A percentile compares a stretch with the other conserved stretches of the same genome.
Conservation (phyloP, 371 early-diverging fungal genomes). For the Parasitella parasitica region DNA sequence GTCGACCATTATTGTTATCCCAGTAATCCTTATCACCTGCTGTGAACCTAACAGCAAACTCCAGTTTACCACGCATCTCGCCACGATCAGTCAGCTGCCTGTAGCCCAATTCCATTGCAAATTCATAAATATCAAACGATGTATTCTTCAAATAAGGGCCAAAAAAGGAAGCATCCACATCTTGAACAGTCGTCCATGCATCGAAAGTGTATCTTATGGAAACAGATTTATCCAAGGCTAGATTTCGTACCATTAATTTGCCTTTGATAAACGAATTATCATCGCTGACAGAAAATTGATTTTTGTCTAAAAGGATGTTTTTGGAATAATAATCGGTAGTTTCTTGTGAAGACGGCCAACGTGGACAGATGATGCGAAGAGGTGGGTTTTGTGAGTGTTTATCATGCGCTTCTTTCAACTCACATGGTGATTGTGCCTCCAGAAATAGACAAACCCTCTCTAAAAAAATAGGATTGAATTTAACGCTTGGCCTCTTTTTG, state of each 20-base stretch:
- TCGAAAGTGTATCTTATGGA: constrained; percentile 63
- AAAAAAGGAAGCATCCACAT: constrained; percentile 54
- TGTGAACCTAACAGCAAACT: constrained; percentile 28
- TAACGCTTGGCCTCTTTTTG: constrained; percentile 42
- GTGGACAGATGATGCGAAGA: constrained; percentile 17
- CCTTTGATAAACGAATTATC: constrained; percentile 49
- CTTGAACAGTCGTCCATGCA: constrained; percentile 59
- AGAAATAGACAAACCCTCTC: constrained; percentile 52
- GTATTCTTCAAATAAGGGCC: constrained; percentile 31
- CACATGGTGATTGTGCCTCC: constrained; percentile 45
- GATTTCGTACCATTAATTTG: constrained; percentile 66
- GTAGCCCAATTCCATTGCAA: constrained; percentile 17
- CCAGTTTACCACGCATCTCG: constrained; percentile 21
- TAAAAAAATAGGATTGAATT: constrained; percentile 57
- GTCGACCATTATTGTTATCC: constrained; percentile 73
- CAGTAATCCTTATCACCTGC: constrained; percentile 62
- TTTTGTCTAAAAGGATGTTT: constrained; percentile 27
- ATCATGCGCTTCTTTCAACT: constrained; percentile 28
- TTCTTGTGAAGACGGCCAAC: constrained; percentile 12
- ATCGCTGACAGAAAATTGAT: constrained; percentile 7
- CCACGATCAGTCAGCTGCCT: constrained; percentile 22
- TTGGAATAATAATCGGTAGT: not conserved
- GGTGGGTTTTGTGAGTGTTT: constrained; percentile 5
- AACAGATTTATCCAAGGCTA: constrained; percentile 72
- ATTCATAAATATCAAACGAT: constrained; percentile 26